Percentiles rank a stretch among this genome's conserved stretches.
phyloP scores from a whole-genome alignment of 192 early-diverging fungal species.

The Backusella mclennaniae region DNA sequence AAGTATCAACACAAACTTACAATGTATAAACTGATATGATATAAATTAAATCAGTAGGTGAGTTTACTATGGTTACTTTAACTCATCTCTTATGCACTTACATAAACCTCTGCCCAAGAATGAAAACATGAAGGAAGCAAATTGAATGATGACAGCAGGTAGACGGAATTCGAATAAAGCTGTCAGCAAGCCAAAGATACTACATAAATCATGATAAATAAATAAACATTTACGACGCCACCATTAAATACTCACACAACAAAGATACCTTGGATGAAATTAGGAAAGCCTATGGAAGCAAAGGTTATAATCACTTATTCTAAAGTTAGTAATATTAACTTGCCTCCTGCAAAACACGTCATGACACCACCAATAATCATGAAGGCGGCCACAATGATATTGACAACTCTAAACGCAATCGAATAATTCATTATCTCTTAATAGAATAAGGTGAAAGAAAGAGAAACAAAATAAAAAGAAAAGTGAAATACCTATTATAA shows the following conservation, averaged over 20 bases:
- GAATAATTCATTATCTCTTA: slow-evolving; percentile 8
- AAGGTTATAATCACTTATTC: background rate
- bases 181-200: slow-evolving; percentile 24
- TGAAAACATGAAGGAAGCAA: slow-evolving; percentile 33
- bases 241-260: slow-evolving; percentile 14
- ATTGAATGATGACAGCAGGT: slow-evolving; percentile 8
- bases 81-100: background rate
- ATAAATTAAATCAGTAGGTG: background rate
- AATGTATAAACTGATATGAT: slow-evolving; percentile 28
- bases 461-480: background rate
- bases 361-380: slow-evolving; percentile 36
- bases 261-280: slow-evolving; percentile 33
- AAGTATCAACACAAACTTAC: slow-evolving; percentile 12
- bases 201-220: background rate
- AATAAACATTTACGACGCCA: background rate
- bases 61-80: background rate
- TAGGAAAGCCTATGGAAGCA: slow-evolving; percentile 27
- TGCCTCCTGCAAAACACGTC: slow-evolving; percentile 34
- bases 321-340: background rate
- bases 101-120: slow-evolving; percentile 31
- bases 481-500: background rate
- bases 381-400: slow-evolving; percentile 29
- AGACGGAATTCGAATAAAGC: slow-evolving; percentile 26
- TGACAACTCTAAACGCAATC: slow-evolving; percentile 21
- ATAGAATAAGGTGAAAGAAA: background rate